A percentile compares a stretch with the other conserved stretches of the same genome.
Conservation (phyloP, 768 basidiomycete species). For the Russula compacta region DNA sequence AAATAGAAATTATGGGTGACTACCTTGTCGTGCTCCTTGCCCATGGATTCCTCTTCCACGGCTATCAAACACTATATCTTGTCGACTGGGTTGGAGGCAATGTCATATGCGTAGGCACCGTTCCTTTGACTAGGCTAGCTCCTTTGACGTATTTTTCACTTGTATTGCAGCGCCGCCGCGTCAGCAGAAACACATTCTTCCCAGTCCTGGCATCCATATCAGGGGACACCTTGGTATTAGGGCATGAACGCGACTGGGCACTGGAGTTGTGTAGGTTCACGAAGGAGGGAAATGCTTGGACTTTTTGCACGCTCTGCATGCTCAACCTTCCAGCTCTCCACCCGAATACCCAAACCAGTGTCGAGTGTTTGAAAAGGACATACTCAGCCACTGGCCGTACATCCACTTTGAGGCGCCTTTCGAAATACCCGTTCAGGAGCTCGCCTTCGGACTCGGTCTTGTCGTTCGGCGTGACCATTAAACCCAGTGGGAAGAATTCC, state of each 20-base stretch:
- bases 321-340: conserved; percentile 4
- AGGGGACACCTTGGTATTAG: neutral
- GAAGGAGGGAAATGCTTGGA: neutral
- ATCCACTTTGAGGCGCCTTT: neutral
- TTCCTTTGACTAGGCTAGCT: neutral
- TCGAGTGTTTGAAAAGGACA: neutral
- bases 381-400: neutral
- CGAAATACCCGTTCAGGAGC: conserved; percentile 1
- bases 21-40: conserved; percentile 9
- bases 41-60: neutral
- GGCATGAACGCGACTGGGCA: conserved; percentile 1
- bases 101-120: neutral
- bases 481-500: neutral
- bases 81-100: neutral
- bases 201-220: neutral
- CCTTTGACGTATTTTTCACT: neutral
- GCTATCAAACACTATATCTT: neutral
- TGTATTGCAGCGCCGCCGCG: neutral
- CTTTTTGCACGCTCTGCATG: neutral
- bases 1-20: neutral
- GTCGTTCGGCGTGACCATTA: neutral
- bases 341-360: neutral
- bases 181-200: neutral
- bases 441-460: conserved; percentile 1
- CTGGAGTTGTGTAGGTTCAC: neutral